phyloP scores from a whole-genome alignment of 257 asterid species.

The Salvia rosmarinus region DNA sequence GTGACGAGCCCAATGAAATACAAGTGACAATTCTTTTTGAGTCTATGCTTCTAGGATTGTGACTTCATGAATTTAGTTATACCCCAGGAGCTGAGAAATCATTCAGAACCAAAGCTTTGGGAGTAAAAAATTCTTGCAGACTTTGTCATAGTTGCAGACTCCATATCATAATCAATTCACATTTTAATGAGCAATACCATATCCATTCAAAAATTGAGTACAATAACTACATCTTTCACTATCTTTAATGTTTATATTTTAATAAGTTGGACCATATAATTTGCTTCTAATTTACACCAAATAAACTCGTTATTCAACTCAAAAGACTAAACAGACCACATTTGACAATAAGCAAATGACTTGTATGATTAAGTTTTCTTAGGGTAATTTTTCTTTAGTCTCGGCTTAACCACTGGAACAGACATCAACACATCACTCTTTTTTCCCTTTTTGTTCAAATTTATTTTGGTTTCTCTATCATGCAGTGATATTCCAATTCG shows the following conservation, averaged over 20 bases:
- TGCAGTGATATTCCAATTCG: background rate
- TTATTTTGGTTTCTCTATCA: slow-evolving; percentile 13
- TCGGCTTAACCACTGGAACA: background rate
- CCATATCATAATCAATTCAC: background rate
- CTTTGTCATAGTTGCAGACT: background rate
- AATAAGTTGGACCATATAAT: background rate
- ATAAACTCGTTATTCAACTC: background rate
- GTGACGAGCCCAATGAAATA: too few species aligned
- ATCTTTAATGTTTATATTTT: background rate
- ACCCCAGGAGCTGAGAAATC: background rate
- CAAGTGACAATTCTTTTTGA: too few species aligned
- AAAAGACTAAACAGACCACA: background rate
- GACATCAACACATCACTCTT: background rate
- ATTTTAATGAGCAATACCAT: background rate
- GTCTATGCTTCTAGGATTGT: background rate
- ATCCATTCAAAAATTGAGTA: background rate
- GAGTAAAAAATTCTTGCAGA: background rate
- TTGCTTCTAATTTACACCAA: background rate
- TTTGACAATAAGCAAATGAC: background rate
- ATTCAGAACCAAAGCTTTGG: slow-evolving; percentile 1
- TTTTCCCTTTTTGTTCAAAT: background rate
- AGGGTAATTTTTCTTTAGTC: background rate
- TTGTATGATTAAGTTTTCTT: background rate
- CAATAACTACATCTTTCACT: background rate
- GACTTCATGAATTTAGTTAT: background rate